phyloP scores from a whole-genome alignment of 2,329 filamentous ascomycete genomes.

The Curvularia lunata region DNA sequence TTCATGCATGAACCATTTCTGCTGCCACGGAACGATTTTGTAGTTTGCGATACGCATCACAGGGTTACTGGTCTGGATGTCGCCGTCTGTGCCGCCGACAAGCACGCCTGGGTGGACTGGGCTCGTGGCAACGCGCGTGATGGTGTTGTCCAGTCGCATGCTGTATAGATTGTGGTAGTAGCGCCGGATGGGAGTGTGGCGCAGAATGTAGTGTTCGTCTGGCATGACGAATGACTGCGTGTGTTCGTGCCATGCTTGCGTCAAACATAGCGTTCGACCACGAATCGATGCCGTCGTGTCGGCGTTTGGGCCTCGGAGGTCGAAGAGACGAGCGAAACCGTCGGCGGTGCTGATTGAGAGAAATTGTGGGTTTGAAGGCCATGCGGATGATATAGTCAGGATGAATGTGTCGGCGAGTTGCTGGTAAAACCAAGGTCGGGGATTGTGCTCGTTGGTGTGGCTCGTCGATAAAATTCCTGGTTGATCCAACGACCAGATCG shows the following conservation, averaged over 20 bases:
- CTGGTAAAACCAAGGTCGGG: constrained; percentile 54
- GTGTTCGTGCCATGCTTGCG: constrained; percentile 62
- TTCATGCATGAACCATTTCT: constrained; percentile 65
- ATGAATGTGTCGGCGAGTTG: constrained; percentile 57
- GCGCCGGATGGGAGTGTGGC: constrained; percentile 58
- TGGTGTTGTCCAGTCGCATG: constrained; percentile 47
- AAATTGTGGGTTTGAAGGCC: constrained; percentile 61
- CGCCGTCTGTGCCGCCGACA: constrained; percentile 60
- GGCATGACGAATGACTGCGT: constrained; percentile 60
- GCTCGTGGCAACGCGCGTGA: constrained; percentile 55
- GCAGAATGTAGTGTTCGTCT: constrained; percentile 62
- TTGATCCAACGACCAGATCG: constrained; percentile 58
- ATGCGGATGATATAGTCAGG: constrained; percentile 56
- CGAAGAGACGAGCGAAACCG: constrained; percentile 62
- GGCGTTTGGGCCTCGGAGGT: constrained; percentile 56
- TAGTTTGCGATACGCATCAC: constrained; percentile 57
- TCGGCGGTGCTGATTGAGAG: constrained; percentile 61
- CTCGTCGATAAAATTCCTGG: constrained; percentile 35
- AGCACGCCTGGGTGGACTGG: constrained; percentile 62
- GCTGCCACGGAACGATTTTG: constrained; percentile 60
- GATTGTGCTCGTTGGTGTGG: constrained; percentile 9
- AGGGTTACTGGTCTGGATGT: constrained; percentile 59
- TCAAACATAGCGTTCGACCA: constrained; percentile 56
- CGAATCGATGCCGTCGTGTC: constrained; percentile 57
- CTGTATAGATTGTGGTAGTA: constrained; percentile 57